Percentiles rank a stretch among this genome's conserved stretches.
Conservation (phyloP, 805 yeast species). For the Cyberlindnera xylosilytica region DNA sequence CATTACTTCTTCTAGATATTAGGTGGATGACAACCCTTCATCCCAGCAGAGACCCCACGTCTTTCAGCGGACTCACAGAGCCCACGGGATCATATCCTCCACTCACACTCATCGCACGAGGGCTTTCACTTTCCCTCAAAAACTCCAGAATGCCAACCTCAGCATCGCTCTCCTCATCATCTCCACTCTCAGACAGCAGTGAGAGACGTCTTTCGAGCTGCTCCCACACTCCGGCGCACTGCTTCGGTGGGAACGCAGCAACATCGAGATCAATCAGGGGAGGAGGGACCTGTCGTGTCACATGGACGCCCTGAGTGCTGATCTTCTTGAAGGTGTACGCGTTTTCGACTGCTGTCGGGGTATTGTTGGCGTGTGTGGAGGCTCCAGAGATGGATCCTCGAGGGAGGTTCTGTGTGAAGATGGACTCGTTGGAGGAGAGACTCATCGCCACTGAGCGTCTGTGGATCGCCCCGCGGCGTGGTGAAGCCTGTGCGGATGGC, state of each 20-base stretch:
- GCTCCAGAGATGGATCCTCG: neutral
- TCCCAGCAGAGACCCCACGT: neutral
- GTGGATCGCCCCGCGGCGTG: neutral
- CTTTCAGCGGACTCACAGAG: conserved; percentile 5
- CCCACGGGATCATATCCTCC: conserved; percentile 15
- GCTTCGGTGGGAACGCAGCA: no score
- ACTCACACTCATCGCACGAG: conserved; percentile 12
- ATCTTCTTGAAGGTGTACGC: no score
- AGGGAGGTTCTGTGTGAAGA: neutral
- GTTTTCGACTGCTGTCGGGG: neutral
- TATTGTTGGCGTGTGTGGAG: neutral
- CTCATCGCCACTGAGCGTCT: conserved; percentile 1
- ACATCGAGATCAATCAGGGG: conserved; percentile 21
- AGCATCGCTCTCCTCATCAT: conserved; percentile 1
- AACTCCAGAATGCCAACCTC: conserved; percentile 21
- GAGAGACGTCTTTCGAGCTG: conserved; percentile 7
- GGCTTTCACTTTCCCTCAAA: conserved; percentile 20
- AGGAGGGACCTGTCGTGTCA: neutral
- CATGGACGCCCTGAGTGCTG: no score
- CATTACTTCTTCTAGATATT: no score
- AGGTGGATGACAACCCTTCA: no score
- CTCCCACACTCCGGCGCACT: no score
- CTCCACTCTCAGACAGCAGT: neutral
- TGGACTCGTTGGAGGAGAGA: conserved; percentile 1
- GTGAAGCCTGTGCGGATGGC: neutral